Conservation (phyloP, 2,329 filamentous ascomycete species). For the Aureobasidium sp. region DNA sequence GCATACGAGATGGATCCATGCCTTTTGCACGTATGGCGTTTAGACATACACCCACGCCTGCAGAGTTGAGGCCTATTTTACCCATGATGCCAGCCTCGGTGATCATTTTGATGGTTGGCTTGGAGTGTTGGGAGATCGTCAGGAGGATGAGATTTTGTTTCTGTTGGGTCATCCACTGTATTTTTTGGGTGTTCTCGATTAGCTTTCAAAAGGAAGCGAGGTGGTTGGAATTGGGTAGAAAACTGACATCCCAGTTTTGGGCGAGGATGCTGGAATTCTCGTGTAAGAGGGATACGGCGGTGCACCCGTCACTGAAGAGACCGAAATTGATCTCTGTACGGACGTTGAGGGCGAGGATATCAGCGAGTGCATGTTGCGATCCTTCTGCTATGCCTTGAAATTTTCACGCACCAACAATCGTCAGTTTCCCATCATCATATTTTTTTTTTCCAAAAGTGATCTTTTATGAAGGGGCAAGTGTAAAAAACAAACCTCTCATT, state of each 20-base stretch:
- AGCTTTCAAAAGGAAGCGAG: background rate
- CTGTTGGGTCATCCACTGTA: constrained; percentile 46
- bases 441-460: background rate
- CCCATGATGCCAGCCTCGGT: constrained; percentile 57
- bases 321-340: constrained; percentile 53
- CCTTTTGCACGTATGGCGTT: constrained; percentile 56
- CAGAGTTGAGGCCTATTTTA: constrained; percentile 58
- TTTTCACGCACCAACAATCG: too few relatives aligned
- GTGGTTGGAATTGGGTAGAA: background rate
- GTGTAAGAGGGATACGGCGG: constrained; percentile 43
- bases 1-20: constrained; percentile 45
- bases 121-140: constrained; percentile 37
- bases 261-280: constrained; percentile 36
- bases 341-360: constrained; percentile 53
- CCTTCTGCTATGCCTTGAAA: constrained; percentile 51
- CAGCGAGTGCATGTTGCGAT: constrained; percentile 38
- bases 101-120: constrained; percentile 48
- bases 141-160: constrained; percentile 44
- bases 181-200: background rate
- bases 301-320: constrained; percentile 53
- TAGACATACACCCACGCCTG: constrained; percentile 52
- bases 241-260: constrained; percentile 52
- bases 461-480: background rate
- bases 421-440: too few relatives aligned
- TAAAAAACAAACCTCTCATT: constrained; percentile 30